These are phyloP conservation scores for Umbelopsis vinacea DNA, from an alignment of 192 early-diverging fungal species.

Conservation along the genomic window DNA sequence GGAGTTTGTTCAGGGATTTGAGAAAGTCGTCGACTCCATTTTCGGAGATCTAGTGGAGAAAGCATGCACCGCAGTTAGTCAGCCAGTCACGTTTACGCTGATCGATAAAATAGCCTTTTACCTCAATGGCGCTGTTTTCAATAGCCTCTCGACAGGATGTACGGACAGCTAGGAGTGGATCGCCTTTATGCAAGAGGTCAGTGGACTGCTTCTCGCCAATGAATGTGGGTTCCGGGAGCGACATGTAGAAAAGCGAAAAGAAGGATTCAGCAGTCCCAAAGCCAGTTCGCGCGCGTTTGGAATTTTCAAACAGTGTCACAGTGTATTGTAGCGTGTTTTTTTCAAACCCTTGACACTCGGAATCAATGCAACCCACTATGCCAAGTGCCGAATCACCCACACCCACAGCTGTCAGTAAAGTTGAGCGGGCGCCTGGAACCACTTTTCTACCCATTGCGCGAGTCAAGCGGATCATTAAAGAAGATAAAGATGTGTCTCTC, in stretches of 20 bases:
- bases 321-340: not conserved
- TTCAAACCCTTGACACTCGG: slow-evolving; percentile 4
- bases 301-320: not conserved
- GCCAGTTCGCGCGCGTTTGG: not conserved
- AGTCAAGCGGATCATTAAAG: slow-evolving; percentile 74
- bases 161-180: slow-evolving; percentile 48
- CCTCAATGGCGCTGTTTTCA: slow-evolving; percentile 34
- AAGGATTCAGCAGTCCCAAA: not conserved
- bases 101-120: not conserved
- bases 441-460: slow-evolving; percentile 66
- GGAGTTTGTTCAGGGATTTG: slow-evolving; percentile 29
- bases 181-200: slow-evolving; percentile 20
- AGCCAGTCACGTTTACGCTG: too few species aligned
- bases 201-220: not conserved
- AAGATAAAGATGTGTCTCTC: slow-evolving; percentile 72
- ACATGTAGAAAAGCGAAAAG: not conserved
- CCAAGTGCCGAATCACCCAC: not conserved
- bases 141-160: slow-evolving; percentile 39
- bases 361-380: not conserved
- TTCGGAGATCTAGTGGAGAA: slow-evolving; percentile 33
- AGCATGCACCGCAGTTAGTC: not conserved
- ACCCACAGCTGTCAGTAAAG: not conserved
- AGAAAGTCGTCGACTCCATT: slow-evolving; percentile 42
- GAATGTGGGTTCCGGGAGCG: not conserved
- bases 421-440: slow-evolving; percentile 47